A percentile compares a stretch with the other conserved stretches of the same genome.
Conservation (phyloP, 345 rosid genomes). For the Laguncularia racemosa region DNA sequence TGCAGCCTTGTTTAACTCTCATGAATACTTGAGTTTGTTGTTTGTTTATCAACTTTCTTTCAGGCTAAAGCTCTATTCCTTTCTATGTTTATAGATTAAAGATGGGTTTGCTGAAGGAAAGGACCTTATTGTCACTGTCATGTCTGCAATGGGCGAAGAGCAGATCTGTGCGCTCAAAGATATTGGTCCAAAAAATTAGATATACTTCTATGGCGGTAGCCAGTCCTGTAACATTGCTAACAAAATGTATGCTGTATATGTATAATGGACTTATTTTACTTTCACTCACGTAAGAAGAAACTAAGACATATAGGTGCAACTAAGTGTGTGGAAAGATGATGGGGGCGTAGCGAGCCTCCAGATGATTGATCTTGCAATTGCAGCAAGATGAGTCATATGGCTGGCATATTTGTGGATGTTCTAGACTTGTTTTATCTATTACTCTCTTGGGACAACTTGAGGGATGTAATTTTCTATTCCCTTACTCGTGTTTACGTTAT, state of each 20-base stretch:
- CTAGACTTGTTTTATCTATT: too few relatives aligned
- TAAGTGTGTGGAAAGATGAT: too few relatives aligned
- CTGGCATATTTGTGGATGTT: too few relatives aligned
- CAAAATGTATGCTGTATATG: conserved; percentile 1
- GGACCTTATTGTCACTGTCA: conserved; percentile 59
- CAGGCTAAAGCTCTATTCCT: neutral
- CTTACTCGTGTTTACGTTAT: too few relatives aligned
- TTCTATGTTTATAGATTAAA: conserved; percentile 28
- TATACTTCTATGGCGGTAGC: conserved; percentile 19
- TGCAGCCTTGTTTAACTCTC: neutral
- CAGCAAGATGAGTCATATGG: too few relatives aligned
- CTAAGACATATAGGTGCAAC: too few relatives aligned
- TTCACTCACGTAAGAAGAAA: too few relatives aligned
- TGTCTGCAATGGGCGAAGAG: conserved; percentile 71
- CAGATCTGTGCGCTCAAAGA: conserved; percentile 62
- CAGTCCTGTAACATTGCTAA: conserved; percentile 14
- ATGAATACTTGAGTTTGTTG: neutral
- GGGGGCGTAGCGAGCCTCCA: too few relatives aligned
- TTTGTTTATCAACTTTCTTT: neutral
- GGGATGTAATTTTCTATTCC: too few relatives aligned
- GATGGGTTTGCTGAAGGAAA: conserved; percentile 61
- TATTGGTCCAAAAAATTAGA: conserved; percentile 54
- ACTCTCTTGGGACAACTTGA: too few relatives aligned
- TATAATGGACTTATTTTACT: too few relatives aligned
- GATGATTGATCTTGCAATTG: too few relatives aligned